phyloP scores from a whole-genome alignment of 176 grass and related monocot species.

The Rhynchospora pubera region DNA sequence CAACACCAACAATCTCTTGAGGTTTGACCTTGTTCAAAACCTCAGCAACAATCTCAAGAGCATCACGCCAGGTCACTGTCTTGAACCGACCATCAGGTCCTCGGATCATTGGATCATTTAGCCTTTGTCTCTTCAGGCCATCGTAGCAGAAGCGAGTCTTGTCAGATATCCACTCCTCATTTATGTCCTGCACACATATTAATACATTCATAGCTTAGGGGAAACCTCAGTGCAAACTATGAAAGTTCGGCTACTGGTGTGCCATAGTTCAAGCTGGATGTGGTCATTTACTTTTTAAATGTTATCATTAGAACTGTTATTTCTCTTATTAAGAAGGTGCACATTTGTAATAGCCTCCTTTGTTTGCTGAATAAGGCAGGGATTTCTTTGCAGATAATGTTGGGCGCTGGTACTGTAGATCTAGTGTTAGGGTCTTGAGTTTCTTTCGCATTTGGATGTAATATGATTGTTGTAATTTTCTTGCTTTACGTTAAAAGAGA shows the following conservation, averaged over 20 bases:
- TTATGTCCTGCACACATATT: slow-evolving; percentile 66
- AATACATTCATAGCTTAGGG: not conserved
- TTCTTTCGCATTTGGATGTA: too few species aligned
- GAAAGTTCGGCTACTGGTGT: not conserved
- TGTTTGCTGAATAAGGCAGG: too few species aligned
- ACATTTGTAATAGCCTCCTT: too few species aligned
- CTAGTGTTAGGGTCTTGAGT: too few species aligned
- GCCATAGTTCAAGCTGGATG: too few species aligned
- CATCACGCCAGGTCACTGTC: slow-evolving; percentile 81
- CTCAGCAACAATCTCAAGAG: slow-evolving; percentile 78
- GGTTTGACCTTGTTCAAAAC: slow-evolving; percentile 81
- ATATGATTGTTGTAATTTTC: too few species aligned
- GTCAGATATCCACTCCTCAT: slow-evolving; percentile 99
- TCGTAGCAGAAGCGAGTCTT: slow-evolving; percentile 98
- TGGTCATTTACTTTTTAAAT: too few species aligned
- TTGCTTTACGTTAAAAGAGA: too few species aligned
- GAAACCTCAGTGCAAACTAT: not conserved
- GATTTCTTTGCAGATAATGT: too few species aligned
- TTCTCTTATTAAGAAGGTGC: too few species aligned
- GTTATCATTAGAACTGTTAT: too few species aligned
- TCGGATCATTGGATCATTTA: slow-evolving; percentile 98
- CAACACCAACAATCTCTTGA: slow-evolving; percentile 86
- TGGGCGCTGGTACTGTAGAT: too few species aligned
- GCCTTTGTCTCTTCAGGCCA: slow-evolving; percentile 91
- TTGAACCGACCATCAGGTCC: slow-evolving; percentile 88